phyloP scores from a whole-genome alignment of 2,329 filamentous ascomycete species.

The Monilinia laxa region DNA sequence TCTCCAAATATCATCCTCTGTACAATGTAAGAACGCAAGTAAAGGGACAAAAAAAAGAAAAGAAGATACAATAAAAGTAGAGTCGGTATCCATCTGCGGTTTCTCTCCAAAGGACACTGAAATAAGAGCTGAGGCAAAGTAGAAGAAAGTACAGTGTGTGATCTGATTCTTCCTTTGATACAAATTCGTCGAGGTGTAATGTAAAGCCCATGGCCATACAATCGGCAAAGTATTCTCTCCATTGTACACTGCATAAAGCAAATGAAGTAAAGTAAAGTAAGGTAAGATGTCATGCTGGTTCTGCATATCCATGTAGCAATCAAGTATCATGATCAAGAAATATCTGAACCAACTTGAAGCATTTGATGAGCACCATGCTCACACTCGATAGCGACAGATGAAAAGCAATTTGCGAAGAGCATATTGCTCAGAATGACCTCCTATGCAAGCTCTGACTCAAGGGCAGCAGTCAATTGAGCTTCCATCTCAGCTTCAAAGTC shows the following conservation, averaged over 20 bases:
- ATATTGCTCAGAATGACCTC: too few species aligned
- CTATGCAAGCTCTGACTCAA: not conserved
- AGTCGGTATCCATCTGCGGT: not conserved
- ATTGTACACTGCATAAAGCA: not conserved
- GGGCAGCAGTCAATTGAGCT: conserved; percentile 5
- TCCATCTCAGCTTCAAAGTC: not conserved
- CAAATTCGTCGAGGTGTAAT: not conserved
- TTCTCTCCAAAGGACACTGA: not conserved
- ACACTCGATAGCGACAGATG: not conserved
- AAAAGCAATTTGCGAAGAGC: not conserved
- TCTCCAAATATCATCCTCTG: not conserved
- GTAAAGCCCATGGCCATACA: not conserved
- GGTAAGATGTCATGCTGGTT: too few species aligned
- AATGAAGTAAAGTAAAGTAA: not conserved
- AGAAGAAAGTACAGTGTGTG: not conserved
- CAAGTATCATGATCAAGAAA: not conserved
- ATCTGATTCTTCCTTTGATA: not conserved
- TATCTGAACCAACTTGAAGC: not conserved
- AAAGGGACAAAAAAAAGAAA: not conserved
- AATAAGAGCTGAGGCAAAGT: not conserved
- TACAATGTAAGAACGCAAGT: not conserved
- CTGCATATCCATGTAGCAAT: not conserved
- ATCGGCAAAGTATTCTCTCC: not conserved
- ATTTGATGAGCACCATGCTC: not conserved
- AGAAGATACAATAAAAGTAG: not conserved